Evolutionary conservation across 163 green algal genomes (phyloP).

Genomic region (Prototheca stagnorum): DNA sequence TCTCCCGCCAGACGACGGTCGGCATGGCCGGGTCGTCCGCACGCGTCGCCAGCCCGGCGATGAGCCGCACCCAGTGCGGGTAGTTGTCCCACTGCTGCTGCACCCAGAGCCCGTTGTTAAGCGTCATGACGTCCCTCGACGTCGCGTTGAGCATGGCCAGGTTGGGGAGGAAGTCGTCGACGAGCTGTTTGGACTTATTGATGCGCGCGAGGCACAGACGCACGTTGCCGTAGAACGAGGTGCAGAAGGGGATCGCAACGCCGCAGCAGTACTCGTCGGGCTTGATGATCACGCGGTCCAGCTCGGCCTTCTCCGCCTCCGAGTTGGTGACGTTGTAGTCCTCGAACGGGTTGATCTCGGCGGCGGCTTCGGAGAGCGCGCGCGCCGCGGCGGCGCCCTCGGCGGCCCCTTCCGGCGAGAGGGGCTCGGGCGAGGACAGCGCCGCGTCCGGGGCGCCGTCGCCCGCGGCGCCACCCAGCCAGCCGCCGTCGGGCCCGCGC

Average conservation of each 20-base stretch:
- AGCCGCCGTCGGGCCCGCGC: too few species aligned
- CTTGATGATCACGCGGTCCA: background rate
- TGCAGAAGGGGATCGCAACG: background rate
- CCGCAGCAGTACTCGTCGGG: constrained; percentile 1
- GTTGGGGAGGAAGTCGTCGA: background rate
- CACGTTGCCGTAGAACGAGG: background rate
- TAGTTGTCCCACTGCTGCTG: background rate
- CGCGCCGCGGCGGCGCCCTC: too few species aligned
- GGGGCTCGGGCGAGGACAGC: too few species aligned
- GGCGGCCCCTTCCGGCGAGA: too few species aligned
- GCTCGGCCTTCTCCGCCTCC: too few species aligned
- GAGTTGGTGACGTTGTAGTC: too few species aligned
- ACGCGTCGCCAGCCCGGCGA: background rate
- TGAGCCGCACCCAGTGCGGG: background rate
- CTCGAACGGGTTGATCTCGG: too few species aligned
- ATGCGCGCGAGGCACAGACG: constrained; percentile 1
- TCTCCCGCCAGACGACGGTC: constrained; percentile 1
- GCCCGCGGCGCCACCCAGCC: too few species aligned
- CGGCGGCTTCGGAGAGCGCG: too few species aligned
- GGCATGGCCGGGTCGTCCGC: background rate
- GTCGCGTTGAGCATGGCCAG: background rate
- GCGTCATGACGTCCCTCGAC: background rate
- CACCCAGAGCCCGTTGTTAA: constrained; percentile 3
- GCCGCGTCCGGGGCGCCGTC: too few species aligned
- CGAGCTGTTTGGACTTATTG: background rate